Conservation (phyloP, 345 rosid genomes). For the Mallotus nudiflorus region DNA sequence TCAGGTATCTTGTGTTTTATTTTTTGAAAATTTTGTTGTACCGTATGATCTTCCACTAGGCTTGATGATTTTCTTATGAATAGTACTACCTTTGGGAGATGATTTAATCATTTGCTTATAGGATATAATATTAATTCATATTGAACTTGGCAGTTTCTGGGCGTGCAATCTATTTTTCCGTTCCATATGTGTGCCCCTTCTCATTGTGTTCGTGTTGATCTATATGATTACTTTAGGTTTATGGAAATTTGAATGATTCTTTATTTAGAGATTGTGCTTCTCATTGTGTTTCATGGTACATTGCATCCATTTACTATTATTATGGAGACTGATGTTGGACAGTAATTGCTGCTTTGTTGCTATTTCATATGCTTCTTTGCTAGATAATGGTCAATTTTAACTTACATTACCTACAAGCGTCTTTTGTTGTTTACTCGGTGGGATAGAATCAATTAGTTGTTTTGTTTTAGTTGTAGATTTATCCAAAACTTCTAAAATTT, state of each 20-base stretch:
- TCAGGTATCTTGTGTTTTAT: slow-evolving; percentile 47
- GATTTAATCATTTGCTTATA: background rate
- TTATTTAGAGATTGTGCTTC: background rate
- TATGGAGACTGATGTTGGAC: background rate
- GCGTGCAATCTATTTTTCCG: background rate
- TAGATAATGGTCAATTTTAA: background rate
- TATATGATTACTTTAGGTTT: background rate
- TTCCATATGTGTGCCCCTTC: background rate
- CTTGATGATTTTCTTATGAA: background rate
- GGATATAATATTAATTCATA: background rate
- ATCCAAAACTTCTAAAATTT: background rate
- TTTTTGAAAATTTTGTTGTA: background rate
- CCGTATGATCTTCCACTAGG: background rate
- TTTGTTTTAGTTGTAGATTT: background rate
- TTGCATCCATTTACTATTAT: background rate
- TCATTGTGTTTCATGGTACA: background rate
- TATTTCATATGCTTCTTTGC: background rate
- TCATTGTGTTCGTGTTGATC: background rate
- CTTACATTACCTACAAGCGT: background rate
- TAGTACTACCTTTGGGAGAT: background rate
- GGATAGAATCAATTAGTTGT: background rate
- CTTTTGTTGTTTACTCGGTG: background rate
- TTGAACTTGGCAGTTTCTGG: background rate
- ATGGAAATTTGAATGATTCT: background rate
- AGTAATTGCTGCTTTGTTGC: too few species aligned